Evolutionary conservation across 2,329 filamentous ascomycete genomes (phyloP), one percentile per base, ranked within the genome.

Genomic region (Fusarium coicis): DNA sequence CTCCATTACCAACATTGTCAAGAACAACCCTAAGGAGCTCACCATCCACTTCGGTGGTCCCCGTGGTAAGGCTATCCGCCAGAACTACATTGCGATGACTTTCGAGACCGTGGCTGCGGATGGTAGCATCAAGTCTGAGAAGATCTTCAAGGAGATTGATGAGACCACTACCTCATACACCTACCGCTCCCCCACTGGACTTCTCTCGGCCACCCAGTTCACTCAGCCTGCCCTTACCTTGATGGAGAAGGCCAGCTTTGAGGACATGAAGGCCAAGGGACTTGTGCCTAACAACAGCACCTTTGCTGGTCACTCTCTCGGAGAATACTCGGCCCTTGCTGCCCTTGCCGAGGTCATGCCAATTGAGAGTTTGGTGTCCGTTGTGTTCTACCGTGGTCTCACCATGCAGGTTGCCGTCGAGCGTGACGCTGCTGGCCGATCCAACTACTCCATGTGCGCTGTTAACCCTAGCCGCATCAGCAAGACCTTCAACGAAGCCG

Each of bases 71-170:
- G 95, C 94, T 57, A 99, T 99, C 77, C 94, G 96, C 72, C 93
- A 97, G 81, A 99, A 99, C 85, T 99, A 99, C 87, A 98, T 98
- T 93, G 92, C 96, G 68, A 99, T 99, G 96, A 98, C 96, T 53
- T 99, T 98, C 84, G 96, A 99, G 87, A 97, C 96, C n/a, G 95
- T 99, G 59, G 93, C 93, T 66, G 86, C 93, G 4, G 96, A 99
- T 82, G 96, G 96, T 32, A 90, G 90, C 40, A 95, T 97, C 86
- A 98, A 98, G 85, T 98, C 96, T 1, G 96, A 99, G 88, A 97
- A 96, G 85, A 99, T 99, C 81, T 99, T 99, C 90, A 98, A 99
- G 87, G 95, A 97, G 79, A 95, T 99, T 78, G 90, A 93, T 79
- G 96, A 98, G 85, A 92, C 88, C 80, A 98, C 96, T 5, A 93